These are phyloP conservation scores for Ascochyta fabae DNA, from an alignment of 2,329 filamentous ascomycete genomes.

Conservation along the genomic window DNA sequence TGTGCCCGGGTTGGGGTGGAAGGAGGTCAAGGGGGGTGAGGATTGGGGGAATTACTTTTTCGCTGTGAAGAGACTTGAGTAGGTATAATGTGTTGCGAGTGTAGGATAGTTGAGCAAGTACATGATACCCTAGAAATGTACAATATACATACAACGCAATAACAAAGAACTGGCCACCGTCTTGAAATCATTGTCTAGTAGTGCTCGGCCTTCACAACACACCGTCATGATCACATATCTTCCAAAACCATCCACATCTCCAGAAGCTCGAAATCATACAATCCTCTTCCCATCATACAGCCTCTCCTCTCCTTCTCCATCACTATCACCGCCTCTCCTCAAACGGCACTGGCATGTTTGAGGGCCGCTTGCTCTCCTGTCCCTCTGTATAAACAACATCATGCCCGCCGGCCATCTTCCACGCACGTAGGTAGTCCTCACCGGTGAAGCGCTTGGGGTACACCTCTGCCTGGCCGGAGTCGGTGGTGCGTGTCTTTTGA, in stretches of 20 bases:
- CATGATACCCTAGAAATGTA: slow-evolving; percentile 36
- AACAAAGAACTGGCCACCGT: too few relatives aligned
- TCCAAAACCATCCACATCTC: too few relatives aligned
- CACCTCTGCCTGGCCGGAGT: slow-evolving; percentile 18
- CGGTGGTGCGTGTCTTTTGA: slow-evolving; percentile 42
- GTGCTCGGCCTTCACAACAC: too few relatives aligned
- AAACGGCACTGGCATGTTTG: slow-evolving; percentile 35
- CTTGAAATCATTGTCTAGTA: too few relatives aligned
- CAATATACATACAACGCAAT: slow-evolving; percentile 20
- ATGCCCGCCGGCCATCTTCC: slow-evolving; percentile 43
- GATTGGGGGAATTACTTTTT: slow-evolving; percentile 96
- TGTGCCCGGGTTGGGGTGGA: slow-evolving; percentile 90
- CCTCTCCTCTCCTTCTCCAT: background rate
- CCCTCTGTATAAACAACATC: slow-evolving; percentile 29
- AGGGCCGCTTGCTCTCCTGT: background rate
- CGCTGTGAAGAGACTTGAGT: slow-evolving; percentile 65
- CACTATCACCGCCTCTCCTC: slow-evolving; percentile 26
- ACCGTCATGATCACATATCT: too few relatives aligned
- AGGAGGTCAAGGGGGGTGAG: slow-evolving; percentile 79
- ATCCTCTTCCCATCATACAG: background rate
- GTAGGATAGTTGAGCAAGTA: slow-evolving; percentile 10
- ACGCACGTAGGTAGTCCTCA: slow-evolving; percentile 42
- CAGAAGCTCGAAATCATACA: too few relatives aligned
- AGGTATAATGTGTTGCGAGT: background rate
- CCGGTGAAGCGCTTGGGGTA: slow-evolving; percentile 40